Percentiles rank a stretch among this genome's conserved stretches.
phyloP scores from a whole-genome alignment of 305 asterid genomes.

The Coffea humblotiana region DNA sequence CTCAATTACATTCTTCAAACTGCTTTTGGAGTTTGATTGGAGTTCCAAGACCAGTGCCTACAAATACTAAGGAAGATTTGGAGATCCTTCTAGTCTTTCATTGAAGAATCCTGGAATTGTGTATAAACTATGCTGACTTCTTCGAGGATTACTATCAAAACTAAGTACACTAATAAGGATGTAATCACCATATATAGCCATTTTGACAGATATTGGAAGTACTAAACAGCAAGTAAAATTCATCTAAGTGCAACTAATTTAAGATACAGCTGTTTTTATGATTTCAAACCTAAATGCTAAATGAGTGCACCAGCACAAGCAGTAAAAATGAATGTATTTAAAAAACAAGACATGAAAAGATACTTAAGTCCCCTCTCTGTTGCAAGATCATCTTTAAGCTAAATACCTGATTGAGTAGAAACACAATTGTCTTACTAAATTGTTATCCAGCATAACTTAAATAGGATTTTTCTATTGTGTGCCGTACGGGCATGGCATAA shows the following conservation, averaged over 20 bases:
- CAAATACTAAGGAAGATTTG: neutral
- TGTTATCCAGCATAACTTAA: neutral
- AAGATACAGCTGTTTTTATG: neutral
- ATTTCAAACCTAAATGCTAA: neutral
- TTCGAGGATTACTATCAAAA: neutral
- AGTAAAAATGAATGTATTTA: too few relatives aligned
- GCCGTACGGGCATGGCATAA: too few relatives aligned
- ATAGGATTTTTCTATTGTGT: too few relatives aligned
- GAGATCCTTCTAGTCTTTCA: neutral
- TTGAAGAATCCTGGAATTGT: neutral
- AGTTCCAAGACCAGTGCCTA: too few relatives aligned
- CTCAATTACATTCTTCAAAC: too few relatives aligned
- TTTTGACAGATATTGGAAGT: neutral
- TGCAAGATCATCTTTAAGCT: neutral
- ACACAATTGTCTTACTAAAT: neutral
- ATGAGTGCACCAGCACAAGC: neutral
- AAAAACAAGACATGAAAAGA: too few relatives aligned
- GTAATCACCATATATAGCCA: neutral
- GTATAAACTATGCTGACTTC: neutral
- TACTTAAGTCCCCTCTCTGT: neutral
- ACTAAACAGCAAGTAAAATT: neutral
- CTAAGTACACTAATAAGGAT: neutral
- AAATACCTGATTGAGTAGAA: neutral
- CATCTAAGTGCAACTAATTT: neutral
- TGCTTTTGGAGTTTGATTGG: neutral